phyloP scores from a whole-genome alignment of 1,284 basidiomycete genomes.

The Moesziomyces globuligerus region DNA sequence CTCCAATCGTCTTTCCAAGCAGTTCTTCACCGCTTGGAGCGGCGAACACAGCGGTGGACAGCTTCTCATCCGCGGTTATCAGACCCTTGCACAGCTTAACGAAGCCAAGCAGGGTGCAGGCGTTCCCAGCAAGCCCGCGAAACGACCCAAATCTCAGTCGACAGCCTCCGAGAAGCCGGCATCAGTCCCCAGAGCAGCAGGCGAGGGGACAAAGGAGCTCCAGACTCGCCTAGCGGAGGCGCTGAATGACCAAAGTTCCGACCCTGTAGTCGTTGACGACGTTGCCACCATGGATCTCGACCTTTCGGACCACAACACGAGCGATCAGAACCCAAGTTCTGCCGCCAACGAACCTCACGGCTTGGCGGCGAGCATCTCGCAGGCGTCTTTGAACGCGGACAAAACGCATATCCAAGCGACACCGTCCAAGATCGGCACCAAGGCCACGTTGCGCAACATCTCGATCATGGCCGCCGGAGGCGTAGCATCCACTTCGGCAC shows the following conservation, averaged over 20 bases:
- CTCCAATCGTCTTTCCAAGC: conserved; percentile 49
- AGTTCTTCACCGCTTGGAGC: conserved; percentile 55
- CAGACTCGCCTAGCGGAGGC: conserved; percentile 27
- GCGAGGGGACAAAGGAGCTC: conserved; percentile 21
- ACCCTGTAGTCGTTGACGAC: conserved; percentile 33
- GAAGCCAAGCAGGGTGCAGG: conserved; percentile 24
- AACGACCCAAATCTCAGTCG: conserved; percentile 11
- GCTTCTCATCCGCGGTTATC: conserved; percentile 45
- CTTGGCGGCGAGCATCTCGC: conserved; percentile 22
- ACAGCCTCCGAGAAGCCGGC: conserved; percentile 20
- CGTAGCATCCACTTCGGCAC: conserved; percentile 23
- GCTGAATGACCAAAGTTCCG: conserved; percentile 13
- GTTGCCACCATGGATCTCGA: conserved; percentile 32
- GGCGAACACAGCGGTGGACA: conserved; percentile 56
- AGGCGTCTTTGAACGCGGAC: conserved; percentile 34
- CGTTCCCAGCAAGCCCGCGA: neutral
- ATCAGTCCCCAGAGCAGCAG: conserved; percentile 6
- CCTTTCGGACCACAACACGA: conserved; percentile 12
- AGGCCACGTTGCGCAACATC: conserved; percentile 23
- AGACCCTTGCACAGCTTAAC: conserved; percentile 33
- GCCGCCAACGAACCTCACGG: conserved; percentile 5
- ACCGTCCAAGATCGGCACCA: conserved; percentile 22
- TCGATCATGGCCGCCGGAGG: conserved; percentile 30
- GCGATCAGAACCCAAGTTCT: neutral
- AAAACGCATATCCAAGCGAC: conserved; percentile 30